Evolutionary conservation across 768 basidiomycete species (phyloP).

Genomic region (Lactifluus hygrophoroides): DNA sequence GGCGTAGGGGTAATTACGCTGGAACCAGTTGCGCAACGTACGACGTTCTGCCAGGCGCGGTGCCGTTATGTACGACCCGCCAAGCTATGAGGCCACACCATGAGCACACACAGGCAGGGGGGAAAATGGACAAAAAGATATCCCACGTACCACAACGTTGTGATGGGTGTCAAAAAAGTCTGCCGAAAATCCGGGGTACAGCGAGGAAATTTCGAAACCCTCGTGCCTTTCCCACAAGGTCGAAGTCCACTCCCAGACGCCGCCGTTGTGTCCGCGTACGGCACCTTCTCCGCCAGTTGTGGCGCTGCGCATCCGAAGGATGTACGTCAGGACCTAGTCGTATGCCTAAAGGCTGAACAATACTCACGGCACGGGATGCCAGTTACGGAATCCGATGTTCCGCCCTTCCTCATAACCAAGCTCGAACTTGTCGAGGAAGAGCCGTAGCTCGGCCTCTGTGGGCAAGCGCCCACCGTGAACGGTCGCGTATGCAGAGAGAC

Average conservation of each 20-base stretch:
- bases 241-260: slow-evolving; percentile 98
- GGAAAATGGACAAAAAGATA: background rate
- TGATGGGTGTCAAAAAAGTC: slow-evolving; percentile 92
- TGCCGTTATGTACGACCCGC: slow-evolving; percentile 82
- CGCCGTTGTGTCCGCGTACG: slow-evolving; percentile 78
- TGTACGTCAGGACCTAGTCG: no score
- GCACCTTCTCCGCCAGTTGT: slow-evolving; percentile 51
- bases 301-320: slow-evolving; percentile 36
- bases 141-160: slow-evolving; percentile 68
- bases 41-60: slow-evolving; percentile 73
- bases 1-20: slow-evolving; percentile 81
- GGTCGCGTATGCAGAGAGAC: slow-evolving; percentile 70
- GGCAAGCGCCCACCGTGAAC: slow-evolving; percentile 89
- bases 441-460: slow-evolving; percentile 76
- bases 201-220: slow-evolving; percentile 62
- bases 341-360: background rate
- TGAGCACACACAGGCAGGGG: slow-evolving; percentile 11
- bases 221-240: slow-evolving; percentile 63
- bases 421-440: slow-evolving; percentile 70
- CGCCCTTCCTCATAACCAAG: slow-evolving; percentile 67
- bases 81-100: slow-evolving; percentile 45
- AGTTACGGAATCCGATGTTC: slow-evolving; percentile 84
- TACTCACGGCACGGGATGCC: slow-evolving; percentile 87
- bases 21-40: slow-evolving; percentile 85
- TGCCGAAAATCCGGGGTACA: slow-evolving; percentile 87